Percentiles rank a stretch among this genome's conserved stretches.
Conservation (phyloP, 2,329 filamentous ascomycete species). For the Phoma sp. region DNA sequence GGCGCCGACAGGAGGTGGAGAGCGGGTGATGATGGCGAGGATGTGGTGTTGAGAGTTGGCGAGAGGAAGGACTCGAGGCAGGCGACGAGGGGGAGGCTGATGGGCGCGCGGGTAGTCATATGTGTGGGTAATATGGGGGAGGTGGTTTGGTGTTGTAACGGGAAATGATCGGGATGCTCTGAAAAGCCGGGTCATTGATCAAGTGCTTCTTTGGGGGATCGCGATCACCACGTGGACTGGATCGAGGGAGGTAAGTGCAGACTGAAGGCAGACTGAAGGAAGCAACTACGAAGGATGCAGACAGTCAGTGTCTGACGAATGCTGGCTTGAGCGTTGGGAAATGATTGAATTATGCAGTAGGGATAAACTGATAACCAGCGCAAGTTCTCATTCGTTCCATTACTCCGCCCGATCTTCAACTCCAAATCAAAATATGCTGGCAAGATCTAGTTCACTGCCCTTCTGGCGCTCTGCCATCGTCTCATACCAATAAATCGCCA, state of each 20-base stretch:
- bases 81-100: slow-evolving; percentile 27
- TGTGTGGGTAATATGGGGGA: background rate
- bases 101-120: slow-evolving; percentile 4
- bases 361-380: too few species aligned
- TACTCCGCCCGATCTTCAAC: too few species aligned
- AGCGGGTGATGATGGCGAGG: slow-evolving; percentile 13
- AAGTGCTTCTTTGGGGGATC: too few species aligned
- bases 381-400: too few species aligned
- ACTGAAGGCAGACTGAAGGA: background rate
- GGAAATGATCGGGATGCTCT: too few species aligned
- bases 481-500: too few species aligned
- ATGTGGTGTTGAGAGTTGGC: slow-evolving; percentile 15
- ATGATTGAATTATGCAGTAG: background rate
- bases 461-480: too few species aligned
- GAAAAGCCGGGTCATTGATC: background rate
- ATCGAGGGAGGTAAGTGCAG: background rate
- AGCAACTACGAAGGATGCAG: background rate
- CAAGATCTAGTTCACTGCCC: too few species aligned
- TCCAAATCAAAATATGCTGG: too few species aligned
- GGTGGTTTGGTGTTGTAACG: too few species aligned
- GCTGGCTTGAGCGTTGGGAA: background rate
- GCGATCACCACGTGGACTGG: background rate
- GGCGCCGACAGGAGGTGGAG: slow-evolving; percentile 25
- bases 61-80: slow-evolving; percentile 35
- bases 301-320: background rate